These are phyloP conservation scores for Leishmania gerbilli DNA, from an alignment of 208 protist genomes.

Conservation along the genomic window DNA sequence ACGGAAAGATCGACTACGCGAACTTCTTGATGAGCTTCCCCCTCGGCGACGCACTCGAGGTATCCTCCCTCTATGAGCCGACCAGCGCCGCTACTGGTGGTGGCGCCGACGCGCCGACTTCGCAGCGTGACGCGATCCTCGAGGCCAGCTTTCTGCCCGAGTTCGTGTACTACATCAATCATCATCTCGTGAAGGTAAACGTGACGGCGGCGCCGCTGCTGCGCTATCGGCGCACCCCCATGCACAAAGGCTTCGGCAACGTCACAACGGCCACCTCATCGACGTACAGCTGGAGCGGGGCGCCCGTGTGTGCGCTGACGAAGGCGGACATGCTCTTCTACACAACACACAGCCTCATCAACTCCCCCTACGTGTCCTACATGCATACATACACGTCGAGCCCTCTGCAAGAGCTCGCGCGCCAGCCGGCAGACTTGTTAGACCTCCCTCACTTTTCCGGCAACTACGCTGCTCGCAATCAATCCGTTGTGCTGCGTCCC, in stretches of 20 bases:
- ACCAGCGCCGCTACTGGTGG: neutral
- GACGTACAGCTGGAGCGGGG: conserved; percentile 26
- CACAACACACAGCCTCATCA: conserved; percentile 52
- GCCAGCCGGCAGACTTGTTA: conserved; percentile 47
- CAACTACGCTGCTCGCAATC: conserved; percentile 61
- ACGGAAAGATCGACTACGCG: conserved; percentile 40
- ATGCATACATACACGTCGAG: conserved; percentile 51
- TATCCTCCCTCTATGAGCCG: conserved; percentile 23
- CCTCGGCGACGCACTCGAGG: conserved; percentile 36
- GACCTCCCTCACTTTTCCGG: conserved; percentile 56
- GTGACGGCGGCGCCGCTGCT: conserved; percentile 77
- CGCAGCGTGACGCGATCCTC: conserved; percentile 45
- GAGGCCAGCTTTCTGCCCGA: conserved; percentile 71
- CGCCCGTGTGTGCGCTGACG: conserved; percentile 54
- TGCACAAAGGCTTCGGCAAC: conserved; percentile 1
- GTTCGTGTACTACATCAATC: conserved; percentile 66
- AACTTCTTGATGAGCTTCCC: conserved; percentile 65
- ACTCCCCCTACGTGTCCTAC: conserved; percentile 55
- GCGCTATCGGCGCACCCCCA: conserved; percentile 27
- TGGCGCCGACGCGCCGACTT: conserved; percentile 17
- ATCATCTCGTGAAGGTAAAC: conserved; percentile 49
- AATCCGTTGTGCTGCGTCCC: conserved; percentile 45
- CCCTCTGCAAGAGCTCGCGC: conserved; percentile 41
- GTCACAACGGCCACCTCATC: neutral
- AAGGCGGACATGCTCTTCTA: conserved; percentile 71